These are phyloP conservation scores for Warburgia ugandensis DNA, from an alignment of 164 flowering plant genomes.

Conservation along the genomic window DNA sequence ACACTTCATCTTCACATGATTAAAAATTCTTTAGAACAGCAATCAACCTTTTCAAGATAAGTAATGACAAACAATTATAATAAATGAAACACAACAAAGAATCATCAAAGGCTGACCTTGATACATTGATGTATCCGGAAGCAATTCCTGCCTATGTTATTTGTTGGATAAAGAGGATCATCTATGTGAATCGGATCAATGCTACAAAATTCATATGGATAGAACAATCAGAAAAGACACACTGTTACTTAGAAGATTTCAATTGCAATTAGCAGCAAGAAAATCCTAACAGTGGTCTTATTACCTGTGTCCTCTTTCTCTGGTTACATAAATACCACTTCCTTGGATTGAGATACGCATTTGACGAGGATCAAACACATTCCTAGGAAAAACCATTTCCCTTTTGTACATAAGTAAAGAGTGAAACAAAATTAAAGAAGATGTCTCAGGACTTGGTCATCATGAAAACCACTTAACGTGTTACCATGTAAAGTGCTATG, in stretches of 20 bases:
- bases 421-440: too few relatives aligned
- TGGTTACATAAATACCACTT: constrained; percentile 73
- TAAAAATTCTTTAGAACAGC: too few relatives aligned
- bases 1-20: too few relatives aligned
- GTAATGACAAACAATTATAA: too few relatives aligned
- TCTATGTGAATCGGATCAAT: constrained; percentile 94
- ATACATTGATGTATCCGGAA: constrained; percentile 95
- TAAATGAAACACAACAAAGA: too few relatives aligned
- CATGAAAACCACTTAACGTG: too few relatives aligned
- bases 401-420: too few relatives aligned
- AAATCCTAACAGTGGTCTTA: background rate
- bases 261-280: background rate
- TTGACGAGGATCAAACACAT: constrained; percentile 96
- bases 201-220: constrained; percentile 31
- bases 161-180: constrained; percentile 89
- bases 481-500: too few relatives aligned
- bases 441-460: too few relatives aligned
- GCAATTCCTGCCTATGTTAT: constrained; percentile 94
- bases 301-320: constrained; percentile 90
- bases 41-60: too few relatives aligned
- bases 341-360: constrained; percentile 94
- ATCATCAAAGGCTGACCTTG: constrained; percentile 48
- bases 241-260: background rate
- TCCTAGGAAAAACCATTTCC: constrained; percentile 36
- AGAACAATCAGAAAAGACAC: constrained; percentile 4